A percentile compares a stretch with the other conserved stretches of the same genome.
Conservation (phyloP, 1,284 basidiomycete genomes). For the Leucoagaricus sp. region DNA sequence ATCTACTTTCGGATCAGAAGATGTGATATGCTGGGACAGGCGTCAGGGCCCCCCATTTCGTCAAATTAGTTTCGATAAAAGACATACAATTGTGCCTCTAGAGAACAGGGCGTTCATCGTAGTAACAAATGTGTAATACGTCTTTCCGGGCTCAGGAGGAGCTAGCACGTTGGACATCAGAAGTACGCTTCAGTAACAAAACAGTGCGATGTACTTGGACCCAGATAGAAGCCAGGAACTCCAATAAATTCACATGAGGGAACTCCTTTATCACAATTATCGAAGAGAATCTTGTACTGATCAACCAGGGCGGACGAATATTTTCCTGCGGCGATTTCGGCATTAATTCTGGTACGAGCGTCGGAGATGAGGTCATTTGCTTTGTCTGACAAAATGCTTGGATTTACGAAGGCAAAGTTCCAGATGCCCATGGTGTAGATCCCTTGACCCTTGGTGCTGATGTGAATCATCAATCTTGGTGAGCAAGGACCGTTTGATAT, state of each 20-base stretch:
- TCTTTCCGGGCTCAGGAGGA: conserved; percentile 14
- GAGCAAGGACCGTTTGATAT: too few species aligned
- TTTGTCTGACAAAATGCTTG: too few species aligned
- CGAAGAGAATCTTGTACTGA: conserved; percentile 16
- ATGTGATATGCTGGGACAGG: conserved; percentile 23
- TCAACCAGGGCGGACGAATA: conserved; percentile 14
- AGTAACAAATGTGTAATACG: conserved; percentile 10
- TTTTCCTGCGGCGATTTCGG: conserved; percentile 12
- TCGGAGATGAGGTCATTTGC: too few species aligned
- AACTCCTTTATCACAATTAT: conserved; percentile 6
- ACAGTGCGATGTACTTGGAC: conserved; percentile 4
- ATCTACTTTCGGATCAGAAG: conserved; percentile 22
- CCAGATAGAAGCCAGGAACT: conserved; percentile 11
- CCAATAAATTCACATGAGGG: too few species aligned
- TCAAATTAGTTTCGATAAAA: background rate
- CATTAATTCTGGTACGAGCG: too few species aligned
- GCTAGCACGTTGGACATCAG: background rate
- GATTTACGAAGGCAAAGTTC: too few species aligned
- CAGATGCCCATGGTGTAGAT: too few species aligned
- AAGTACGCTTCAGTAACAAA: too few species aligned
- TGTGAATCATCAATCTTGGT: too few species aligned
- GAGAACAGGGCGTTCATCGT: conserved; percentile 14
- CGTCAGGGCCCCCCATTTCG: background rate
- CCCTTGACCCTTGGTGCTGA: too few species aligned
- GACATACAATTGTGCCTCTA: conserved; percentile 15